Evolutionary conservation across 2,329 filamentous ascomycete species (phyloP), one percentile per base, ranked within the genome.

Genomic region (Gaeumannomyces sp.): DNA sequence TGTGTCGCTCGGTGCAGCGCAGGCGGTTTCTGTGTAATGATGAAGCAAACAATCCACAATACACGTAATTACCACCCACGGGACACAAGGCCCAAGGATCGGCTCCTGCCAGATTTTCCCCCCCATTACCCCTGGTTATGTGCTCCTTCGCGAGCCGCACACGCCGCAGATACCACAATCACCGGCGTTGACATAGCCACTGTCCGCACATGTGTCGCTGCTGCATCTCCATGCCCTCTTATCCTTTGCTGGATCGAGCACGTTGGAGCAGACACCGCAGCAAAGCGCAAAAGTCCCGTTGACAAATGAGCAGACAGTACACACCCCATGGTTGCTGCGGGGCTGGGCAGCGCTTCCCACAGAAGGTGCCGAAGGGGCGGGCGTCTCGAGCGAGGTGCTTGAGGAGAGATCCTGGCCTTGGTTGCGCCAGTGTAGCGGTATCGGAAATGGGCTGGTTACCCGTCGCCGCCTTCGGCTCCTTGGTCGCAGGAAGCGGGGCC

Each of bases 161-260:
- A 91, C 75, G 4, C 90, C 89, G 73, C 91, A 94, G 0, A 87
- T 73, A 8, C 87, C 88, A 68, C 81, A 86, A 73, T 93, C 90
- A 1, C 83, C 85, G 14, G 88, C 81, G 71, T 93, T 94, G 63
- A 88, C 71, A 72, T 92, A 94, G 27, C 70, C 66, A 60, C 80
- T 84, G 16, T 76, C 80, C 66, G 75, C 76, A 72, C 91, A 94
- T 2, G 76, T 68, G 4, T 73, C 71, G 68, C 81, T 85, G 59
- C 72, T 74, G 72, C 91, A 94, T 61, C 76, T 76, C 91, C 91
- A 94, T n/a, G 83, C 76, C 25, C 79, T 76, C 0, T 81, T 76
- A 59, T 88, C 79, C 62, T 81, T 81, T 0, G 76, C 71, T 0
- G 80, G 76, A 59, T 84, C 80, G 2, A 94, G 76, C 1, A 93